These are phyloP conservation scores for Colletotrichum kahawae DNA, from an alignment of 2,329 filamentous ascomycete species.

Conservation along the genomic window DNA sequence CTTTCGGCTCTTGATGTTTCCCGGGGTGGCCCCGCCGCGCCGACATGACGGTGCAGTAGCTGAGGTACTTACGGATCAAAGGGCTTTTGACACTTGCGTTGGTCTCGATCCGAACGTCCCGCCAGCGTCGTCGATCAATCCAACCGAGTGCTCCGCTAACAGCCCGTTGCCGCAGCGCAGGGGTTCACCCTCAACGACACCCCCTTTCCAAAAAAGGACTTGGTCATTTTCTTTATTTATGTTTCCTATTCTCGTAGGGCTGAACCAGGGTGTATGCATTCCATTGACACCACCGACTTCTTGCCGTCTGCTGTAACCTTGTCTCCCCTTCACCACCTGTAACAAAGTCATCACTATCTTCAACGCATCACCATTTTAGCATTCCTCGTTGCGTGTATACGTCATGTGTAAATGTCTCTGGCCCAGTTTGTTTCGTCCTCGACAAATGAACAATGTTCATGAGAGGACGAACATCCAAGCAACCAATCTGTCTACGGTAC, in stretches of 20 bases:
- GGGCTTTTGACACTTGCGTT: background rate
- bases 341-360: background rate
- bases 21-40: background rate
- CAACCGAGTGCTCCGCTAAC: background rate
- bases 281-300: background rate
- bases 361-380: background rate
- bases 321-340: background rate
- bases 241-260: background rate
- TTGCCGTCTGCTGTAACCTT: background rate
- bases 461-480: background rate
- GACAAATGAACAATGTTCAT: background rate
- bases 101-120: constrained; percentile 15
- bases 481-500: background rate
- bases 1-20: background rate
- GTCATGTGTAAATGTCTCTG: background rate
- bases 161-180: background rate
- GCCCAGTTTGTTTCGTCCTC: background rate
- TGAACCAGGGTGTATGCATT: background rate
- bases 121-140: constrained; percentile 14
- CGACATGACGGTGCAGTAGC: constrained; percentile 6
- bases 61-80: background rate
- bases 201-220: background rate
- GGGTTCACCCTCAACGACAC: background rate
- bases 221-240: background rate
- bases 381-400: background rate